phyloP scores from a whole-genome alignment of 2,329 filamentous ascomycete genomes.

The Stagonosporopsis tanaceti region DNA sequence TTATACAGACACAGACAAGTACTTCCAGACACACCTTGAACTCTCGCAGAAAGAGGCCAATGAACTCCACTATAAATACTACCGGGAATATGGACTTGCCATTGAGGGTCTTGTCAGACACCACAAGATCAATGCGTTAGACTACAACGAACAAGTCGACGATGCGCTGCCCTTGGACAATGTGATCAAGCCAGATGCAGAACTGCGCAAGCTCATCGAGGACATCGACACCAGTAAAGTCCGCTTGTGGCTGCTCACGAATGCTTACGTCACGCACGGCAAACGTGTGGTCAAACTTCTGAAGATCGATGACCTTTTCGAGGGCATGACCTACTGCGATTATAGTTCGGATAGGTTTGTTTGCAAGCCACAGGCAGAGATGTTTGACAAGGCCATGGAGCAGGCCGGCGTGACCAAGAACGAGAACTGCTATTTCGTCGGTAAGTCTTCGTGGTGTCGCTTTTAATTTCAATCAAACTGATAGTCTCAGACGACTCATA shows the following conservation, averaged over 20 bases:
- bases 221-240: constrained; percentile 86
- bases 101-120: constrained; percentile 93
- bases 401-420: constrained; percentile 75
- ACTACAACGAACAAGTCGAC: constrained; percentile 94
- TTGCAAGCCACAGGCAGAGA: constrained; percentile 84
- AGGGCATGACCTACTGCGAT: constrained; percentile 94
- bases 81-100: constrained; percentile 94
- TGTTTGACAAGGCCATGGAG: constrained; percentile 88
- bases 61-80: constrained; percentile 88
- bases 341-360: constrained; percentile 77
- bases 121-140: constrained; percentile 92
- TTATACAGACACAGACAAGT: constrained; percentile 56
- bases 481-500: constrained; percentile 79
- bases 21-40: constrained; percentile 74
- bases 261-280: constrained; percentile 91
- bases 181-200: constrained; percentile 80
- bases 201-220: constrained; percentile 77
- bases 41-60: constrained; percentile 80
- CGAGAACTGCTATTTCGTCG: constrained; percentile 89
- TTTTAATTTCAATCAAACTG: constrained; percentile 13
- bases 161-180: constrained; percentile 89
- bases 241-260: constrained; percentile 92
- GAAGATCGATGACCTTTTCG: constrained; percentile 86
- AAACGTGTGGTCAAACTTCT: constrained; percentile 82
- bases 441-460: constrained; percentile 60